These are phyloP conservation scores for Penicillium sp. DNA, from an alignment of 2,329 filamentous ascomycete genomes.

Conservation along the genomic window DNA sequence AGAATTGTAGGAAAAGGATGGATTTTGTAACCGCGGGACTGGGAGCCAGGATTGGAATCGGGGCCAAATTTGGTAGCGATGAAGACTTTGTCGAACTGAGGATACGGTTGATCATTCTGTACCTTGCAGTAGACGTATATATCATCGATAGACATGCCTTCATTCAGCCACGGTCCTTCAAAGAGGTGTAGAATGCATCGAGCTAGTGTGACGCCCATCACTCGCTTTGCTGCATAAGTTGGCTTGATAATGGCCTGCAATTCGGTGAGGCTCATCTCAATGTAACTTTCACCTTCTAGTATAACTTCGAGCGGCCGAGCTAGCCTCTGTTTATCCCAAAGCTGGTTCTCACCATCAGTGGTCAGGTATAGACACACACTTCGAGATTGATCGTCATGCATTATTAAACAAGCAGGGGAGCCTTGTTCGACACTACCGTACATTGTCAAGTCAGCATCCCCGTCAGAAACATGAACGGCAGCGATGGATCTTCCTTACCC, in stretches of 20 bases:
- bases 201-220: conserved; percentile 15
- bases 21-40: conserved; percentile 3
- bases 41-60: neutral
- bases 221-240: conserved; percentile 16
- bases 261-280: neutral
- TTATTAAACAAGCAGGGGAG: conserved; percentile 5
- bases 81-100: conserved; percentile 18
- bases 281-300: conserved; percentile 4
- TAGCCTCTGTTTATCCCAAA: conserved; percentile 7
- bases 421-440: neutral
- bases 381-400: conserved; percentile 10
- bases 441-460: neutral
- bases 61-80: neutral
- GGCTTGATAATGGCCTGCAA: conserved; percentile 12
- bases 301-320: conserved; percentile 10
- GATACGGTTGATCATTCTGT: conserved; percentile 8
- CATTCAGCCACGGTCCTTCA: conserved; percentile 13
- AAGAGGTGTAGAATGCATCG: conserved; percentile 15
- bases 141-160: conserved; percentile 9
- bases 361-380: conserved; percentile 7
- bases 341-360: conserved; percentile 1
- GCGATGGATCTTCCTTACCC: neutral
- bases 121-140: conserved; percentile 14
- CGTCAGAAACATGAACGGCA: no score
- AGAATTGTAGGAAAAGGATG: conserved; percentile 19